phyloP scores from a whole-genome alignment of 1,284 basidiomycete species.

The Sphaerobolus stellatus region DNA sequence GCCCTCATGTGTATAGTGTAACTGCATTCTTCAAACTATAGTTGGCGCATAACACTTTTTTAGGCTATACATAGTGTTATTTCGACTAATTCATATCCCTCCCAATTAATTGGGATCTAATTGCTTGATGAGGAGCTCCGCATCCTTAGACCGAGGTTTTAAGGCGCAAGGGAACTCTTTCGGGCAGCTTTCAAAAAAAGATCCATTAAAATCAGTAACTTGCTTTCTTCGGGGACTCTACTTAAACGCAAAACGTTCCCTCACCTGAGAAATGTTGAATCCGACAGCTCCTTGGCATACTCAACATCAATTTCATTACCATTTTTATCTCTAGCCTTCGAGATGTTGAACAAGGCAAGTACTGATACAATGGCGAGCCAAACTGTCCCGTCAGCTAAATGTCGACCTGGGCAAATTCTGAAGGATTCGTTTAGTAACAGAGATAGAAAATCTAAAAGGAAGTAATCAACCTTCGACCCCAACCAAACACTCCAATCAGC shows the following conservation, averaged over 20 bases:
- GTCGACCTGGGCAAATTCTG: constrained; percentile 18
- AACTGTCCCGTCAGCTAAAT: constrained; percentile 16
- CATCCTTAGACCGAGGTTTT: no score
- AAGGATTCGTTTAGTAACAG: neutral
- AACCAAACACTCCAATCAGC: constrained; percentile 2
- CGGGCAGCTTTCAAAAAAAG: no score
- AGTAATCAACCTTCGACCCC: neutral
- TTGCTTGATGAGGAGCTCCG: no score
- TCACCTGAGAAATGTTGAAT: neutral
- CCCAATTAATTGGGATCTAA: no score
- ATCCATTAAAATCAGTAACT: no score
- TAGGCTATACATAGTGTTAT: no score
- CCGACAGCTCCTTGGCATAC: neutral
- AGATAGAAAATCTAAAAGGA: neutral
- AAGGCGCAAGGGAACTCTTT: no score
- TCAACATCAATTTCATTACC: constrained; percentile 4
- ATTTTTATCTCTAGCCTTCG: constrained; percentile 9
- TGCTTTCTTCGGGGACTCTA: neutral
- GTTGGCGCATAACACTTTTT: no score
- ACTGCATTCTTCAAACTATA: no score
- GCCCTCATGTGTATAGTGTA: no score
- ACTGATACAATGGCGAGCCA: constrained; percentile 15
- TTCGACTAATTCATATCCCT: no score
- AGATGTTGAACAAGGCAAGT: constrained; percentile 16
- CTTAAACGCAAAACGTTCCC: neutral